Conservation (phyloP, 345 rosid genomes). For the Anacardium occidentale region DNA sequence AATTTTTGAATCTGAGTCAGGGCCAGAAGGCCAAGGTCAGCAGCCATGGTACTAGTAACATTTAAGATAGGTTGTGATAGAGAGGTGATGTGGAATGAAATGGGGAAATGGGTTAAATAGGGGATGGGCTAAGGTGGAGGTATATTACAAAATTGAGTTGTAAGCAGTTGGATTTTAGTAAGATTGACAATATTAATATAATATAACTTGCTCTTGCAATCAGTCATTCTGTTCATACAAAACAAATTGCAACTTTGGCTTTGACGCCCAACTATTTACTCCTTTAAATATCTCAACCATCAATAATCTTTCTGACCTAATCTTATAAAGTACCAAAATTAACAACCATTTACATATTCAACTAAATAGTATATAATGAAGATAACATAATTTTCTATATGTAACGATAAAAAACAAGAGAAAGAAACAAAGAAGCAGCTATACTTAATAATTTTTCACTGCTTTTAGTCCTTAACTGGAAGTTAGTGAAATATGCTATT, state of each 20-base stretch:
- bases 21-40: conserved; percentile 48
- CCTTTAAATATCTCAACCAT: conserved; percentile 11
- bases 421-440: neutral
- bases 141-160: conserved; percentile 32
- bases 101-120: conserved; percentile 36
- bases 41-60: conserved; percentile 36
- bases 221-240: conserved; percentile 19
- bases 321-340: neutral
- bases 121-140: conserved; percentile 24
- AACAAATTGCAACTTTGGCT: conserved; percentile 40
- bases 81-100: conserved; percentile 30
- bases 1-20: conserved; percentile 32
- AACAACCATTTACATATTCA: too few relatives aligned
- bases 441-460: neutral
- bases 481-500: neutral
- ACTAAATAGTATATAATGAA: too few relatives aligned
- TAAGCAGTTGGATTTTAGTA: conserved; percentile 35
- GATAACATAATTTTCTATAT: neutral
- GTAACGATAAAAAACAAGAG: neutral
- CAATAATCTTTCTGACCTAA: conserved; percentile 3
- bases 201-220: conserved; percentile 27
- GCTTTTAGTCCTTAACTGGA: neutral
- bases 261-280: conserved; percentile 34
- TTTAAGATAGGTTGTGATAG: conserved; percentile 21
- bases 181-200: conserved; percentile 16